Base-by-base conservation (phyloP, 2,329 filamentous ascomycete species). In the Botrytis fabae region DNA sequence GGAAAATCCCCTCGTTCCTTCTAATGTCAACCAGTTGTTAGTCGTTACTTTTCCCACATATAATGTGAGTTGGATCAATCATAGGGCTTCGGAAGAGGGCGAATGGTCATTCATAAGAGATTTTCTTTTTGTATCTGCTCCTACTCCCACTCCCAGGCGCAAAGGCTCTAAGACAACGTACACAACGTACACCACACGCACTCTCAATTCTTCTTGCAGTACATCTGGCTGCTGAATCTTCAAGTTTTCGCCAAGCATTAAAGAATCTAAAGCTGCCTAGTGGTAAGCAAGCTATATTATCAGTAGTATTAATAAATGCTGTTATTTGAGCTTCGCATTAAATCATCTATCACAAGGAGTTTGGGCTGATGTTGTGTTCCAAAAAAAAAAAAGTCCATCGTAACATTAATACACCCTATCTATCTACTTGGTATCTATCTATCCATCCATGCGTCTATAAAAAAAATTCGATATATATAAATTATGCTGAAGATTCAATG, bases 401-500 rank as follows among this genome's bases (percentile, higher is more conserved):
- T 6, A 46, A 35, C 2, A 48, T 65, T 65, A 22, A 25, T 46
- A 42, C n/a, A 62, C 14, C 32, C 22, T 22, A 22, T 40, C 35
- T 62, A 42, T n/a, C 35, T 62, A 18, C 14, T 38, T n/a, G 61
- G 32, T 25, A 66, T 64, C 25, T 40, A 40, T 54, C 22, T 20
- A 20, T 66, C 25, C 18, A 44, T 28, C 14, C 0, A 28, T 57
- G 14, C 40, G 8, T 63, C 8, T 28, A 46, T 54, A 42, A 20
- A 42, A 35, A 44, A 25, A 16, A 20, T 18, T 65, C 35, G 22
- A 48, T 60, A 18, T 66, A 16, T 51, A 51, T 0, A 68, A 25
- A 40, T 42, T 59, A 48, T 60, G 40, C 35, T 42, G 63, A 64
- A 54, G 28, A 32, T 44, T 73, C 66, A 25, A 32, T 64, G 69